Evolutionary conservation across 371 early-diverging fungal species (phyloP).

Genomic region (Mortierella sp.): DNA sequence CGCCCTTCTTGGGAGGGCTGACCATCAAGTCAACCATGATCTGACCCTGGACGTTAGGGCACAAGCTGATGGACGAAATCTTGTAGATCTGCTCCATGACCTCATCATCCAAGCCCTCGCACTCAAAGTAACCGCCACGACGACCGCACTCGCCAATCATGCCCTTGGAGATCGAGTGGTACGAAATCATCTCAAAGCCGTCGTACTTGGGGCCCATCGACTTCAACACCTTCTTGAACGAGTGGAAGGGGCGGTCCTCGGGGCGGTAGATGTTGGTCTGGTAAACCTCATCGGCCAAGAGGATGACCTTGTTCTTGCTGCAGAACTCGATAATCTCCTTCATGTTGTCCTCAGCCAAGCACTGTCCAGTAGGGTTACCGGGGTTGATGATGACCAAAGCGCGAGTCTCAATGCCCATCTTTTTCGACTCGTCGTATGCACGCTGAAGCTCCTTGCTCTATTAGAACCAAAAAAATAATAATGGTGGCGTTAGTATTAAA

Average conservation of each 20-base stretch:
- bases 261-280: conserved; percentile 95
- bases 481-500: not conserved
- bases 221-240: conserved; percentile 92
- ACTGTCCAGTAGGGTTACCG: conserved; percentile 98
- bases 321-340: conserved; percentile 90
- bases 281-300: conserved; percentile 98
- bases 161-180: conserved; percentile 97
- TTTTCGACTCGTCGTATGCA: conserved; percentile 76
- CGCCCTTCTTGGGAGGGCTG: conserved; percentile 89
- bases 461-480: not conserved
- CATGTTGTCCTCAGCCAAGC: conserved; percentile 87
- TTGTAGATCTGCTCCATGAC: conserved; percentile 93
- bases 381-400: conserved; percentile 98
- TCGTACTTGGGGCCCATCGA: conserved; percentile 75
- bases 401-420: conserved; percentile 86
- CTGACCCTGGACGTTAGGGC: conserved; percentile 91
- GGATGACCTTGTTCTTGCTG: conserved; percentile 82
- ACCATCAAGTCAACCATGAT: conserved; percentile 95
- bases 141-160: conserved; percentile 99
- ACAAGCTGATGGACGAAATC: conserved; percentile 91
- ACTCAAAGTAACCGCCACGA: conserved; percentile 98
- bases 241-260: conserved; percentile 89
- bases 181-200: conserved; percentile 90
- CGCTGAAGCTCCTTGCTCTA: conserved; percentile 71
- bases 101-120: conserved; percentile 80